Base-by-base conservation (phyloP, 192 early-diverging fungal species). In the Backusella tuberculispora region DNA sequence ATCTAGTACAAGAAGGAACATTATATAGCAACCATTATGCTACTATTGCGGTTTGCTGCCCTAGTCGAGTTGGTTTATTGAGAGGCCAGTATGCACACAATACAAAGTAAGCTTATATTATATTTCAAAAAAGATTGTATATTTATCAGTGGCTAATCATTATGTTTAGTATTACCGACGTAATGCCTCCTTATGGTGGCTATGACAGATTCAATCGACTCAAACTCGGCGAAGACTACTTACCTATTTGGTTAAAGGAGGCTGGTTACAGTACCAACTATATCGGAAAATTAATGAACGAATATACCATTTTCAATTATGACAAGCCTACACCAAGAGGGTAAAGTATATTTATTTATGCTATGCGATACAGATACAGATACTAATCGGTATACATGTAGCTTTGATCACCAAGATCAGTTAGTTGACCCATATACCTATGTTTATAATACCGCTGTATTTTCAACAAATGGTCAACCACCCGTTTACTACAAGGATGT, bases 271-370 rank as follows among this genome's bases (percentile, higher is more conserved):
- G 77, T 40, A 92, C 88, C 47, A 81, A 90, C 73, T 91, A 88
- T 69, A 88, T 89, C 64, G 91, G 91, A n/a, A 92, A 92, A 64
- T 83, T 92, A 50, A 85, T 91, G 74, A 90, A 91, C 74, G 86
- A 84, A 7, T 76, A 76, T 15, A 34, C 71, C 8, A 50, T 80
- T 15, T 72, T 67, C 34, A 87, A 87, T 64, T 76, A 78, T 48
- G 47, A 84, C 45, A 78, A 56, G 5, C 76, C 76, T 50, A 44
- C 63, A 4, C 84, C 82, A 15, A 74, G 70, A 66, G 85, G 82
- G 34, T 60, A 60, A 60, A 24, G 50, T 21, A 24, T n/a, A 53
- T 19, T 14, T 5, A 12, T 60, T 21, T 4, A 8, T 79, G 77
- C 29, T 34, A 34, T 34, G 0, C 2, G 29, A 34, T 50, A 38